Base-by-base conservation (phyloP, 768 basidiomycete species). In the Sistotremastrum suecicum region DNA sequence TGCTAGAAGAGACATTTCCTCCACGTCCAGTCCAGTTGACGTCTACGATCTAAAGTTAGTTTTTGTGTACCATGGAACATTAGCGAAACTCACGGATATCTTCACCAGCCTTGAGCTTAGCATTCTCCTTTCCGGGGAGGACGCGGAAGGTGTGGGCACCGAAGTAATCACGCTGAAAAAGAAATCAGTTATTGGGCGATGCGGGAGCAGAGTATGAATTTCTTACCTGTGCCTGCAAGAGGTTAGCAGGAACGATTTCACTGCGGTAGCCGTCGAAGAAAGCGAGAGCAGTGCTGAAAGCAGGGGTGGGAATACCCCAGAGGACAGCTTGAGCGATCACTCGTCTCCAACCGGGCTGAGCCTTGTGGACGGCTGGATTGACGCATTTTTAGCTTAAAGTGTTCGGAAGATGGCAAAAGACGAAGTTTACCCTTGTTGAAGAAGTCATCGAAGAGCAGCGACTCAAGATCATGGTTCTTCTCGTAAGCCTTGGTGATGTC, bases 251-350 rank as follows among this genome's bases (percentile, higher is more conserved):
- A 44, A 97, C 75, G 50, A 88, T 71, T 55, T 91, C 94, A 59
- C 90, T 92, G 63, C 94, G 76, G 75, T 98, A 99, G 30, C 95
- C 94, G 62, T 98, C 95, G 66, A 94, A 95, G 81, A 98, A 99
- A 49, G 94, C 88, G 42, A 97, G 75, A 41, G 94, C 94, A 37
- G 94, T 97, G 71, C 86, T 87, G 71, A 91, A 90, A n/a, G 91
- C 91, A 33, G 95, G 92, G 34, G 89, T 84, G 50, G 95, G 87
- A 60, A 95, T 91, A 60, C 95, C 95, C 88, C 90, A 98, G 48
- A 98, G 84, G 50, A 86, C 81, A 49, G 87, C 86, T 64, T 98
- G 95, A 44, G 95, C 95, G 56, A 89, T 76, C 46, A 98, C 82
- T 52, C 95, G 89, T 64, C 95, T 78, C 95, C 95, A 99, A 49